Percentiles rank a stretch among this genome's conserved stretches.
These are phyloP conservation scores for Quercus wislizeni DNA, from an alignment of 306 rosid genomes.

Conservation along the genomic window DNA sequence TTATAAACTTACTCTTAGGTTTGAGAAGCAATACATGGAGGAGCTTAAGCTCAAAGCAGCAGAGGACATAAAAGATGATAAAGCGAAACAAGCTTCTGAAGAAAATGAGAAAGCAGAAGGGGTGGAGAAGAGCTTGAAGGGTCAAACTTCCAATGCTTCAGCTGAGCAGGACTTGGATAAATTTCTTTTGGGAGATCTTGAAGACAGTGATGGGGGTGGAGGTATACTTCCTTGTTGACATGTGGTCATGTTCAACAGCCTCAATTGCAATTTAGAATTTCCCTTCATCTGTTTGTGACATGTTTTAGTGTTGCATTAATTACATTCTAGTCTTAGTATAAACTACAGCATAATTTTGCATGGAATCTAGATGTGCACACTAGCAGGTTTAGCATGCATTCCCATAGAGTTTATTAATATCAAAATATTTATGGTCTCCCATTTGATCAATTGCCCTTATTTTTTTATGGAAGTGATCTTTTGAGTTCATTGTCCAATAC, in stretches of 20 bases:
- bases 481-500: background rate
- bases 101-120: constrained; percentile 57
- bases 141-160: constrained; percentile 56
- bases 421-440: background rate
- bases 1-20: constrained; percentile 47
- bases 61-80: constrained; percentile 46
- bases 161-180: constrained; percentile 86
- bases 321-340: background rate
- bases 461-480: background rate
- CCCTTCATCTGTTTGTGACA: background rate
- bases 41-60: constrained; percentile 68
- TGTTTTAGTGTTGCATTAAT: no score
- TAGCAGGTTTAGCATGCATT: background rate
- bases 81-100: constrained; percentile 48
- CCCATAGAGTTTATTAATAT: background rate
- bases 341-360: background rate
- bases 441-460: background rate
- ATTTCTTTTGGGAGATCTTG: constrained; percentile 95
- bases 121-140: constrained; percentile 43
- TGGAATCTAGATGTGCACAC: background rate
- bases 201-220: constrained; percentile 84
- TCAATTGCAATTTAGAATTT: background rate
- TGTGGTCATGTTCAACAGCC: background rate
- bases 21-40: constrained; percentile 81
- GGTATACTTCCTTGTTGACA: constrained; percentile 47